These are phyloP conservation scores for Suillus americanus DNA, from an alignment of 768 basidiomycete genomes.

Conservation along the genomic window DNA sequence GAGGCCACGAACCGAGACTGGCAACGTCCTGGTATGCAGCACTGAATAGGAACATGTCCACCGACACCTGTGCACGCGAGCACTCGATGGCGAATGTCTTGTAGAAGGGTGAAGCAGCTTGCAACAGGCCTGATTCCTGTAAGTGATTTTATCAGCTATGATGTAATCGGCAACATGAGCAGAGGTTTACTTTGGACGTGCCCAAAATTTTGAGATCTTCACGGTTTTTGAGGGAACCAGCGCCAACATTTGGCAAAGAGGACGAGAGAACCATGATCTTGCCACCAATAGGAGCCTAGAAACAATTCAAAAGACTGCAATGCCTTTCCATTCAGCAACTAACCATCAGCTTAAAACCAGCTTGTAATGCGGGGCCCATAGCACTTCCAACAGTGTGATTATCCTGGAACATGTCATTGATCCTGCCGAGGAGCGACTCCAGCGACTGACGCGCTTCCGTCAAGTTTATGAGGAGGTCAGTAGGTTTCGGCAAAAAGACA, in stretches of 20 bases:
- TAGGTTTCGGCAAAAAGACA: conserved; percentile 96
- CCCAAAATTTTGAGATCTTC: conserved; percentile 97
- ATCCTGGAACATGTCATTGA: conserved; percentile 99
- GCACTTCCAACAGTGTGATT: conserved; percentile 92
- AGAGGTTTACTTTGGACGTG: conserved; percentile 71
- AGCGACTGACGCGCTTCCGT: conserved; percentile 78
- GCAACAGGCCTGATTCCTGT: conserved; percentile 88
- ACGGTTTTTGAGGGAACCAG: conserved; percentile 91
- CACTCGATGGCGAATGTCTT: conserved; percentile 99
- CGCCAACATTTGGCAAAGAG: conserved; percentile 82
- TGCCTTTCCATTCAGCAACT: conserved; percentile 11
- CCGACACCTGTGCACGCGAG: conserved; percentile 93
- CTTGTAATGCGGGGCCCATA: conserved; percentile 91
- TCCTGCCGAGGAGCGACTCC: conserved; percentile 75
- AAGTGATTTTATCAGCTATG: conserved; percentile 7
- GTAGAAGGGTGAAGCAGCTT: conserved; percentile 94
- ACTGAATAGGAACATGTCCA: conserved; percentile 99
- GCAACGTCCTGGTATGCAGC: conserved; percentile 94
- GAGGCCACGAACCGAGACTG: conserved; percentile 62
- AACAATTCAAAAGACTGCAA: neutral
- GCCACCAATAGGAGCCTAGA: conserved; percentile 86
- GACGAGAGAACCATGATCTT: conserved; percentile 89
- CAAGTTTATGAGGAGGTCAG: conserved; percentile 93
- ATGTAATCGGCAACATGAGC: neutral
- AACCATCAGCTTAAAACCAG: conserved; percentile 94